Percentiles rank a stretch among this genome's conserved stretches.
Evolutionary conservation across 129 eudicot species (phyloP).

Genomic region (Lactuca sativa): DNA sequence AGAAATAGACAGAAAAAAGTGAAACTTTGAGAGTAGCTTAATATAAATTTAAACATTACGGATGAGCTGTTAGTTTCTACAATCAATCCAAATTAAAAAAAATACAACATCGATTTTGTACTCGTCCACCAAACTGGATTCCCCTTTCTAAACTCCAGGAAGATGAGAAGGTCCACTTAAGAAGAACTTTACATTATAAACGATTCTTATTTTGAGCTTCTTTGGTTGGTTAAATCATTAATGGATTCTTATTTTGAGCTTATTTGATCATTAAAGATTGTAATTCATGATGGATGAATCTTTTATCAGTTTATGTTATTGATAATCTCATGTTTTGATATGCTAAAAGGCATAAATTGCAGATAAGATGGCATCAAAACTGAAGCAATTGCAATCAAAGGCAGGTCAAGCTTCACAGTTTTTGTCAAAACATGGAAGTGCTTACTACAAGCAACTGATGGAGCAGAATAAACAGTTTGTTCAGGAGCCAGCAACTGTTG

Average conservation of each 20-base stretch:
- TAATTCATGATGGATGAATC: background rate
- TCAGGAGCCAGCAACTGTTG: constrained; percentile 70
- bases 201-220: constrained; percentile 2
- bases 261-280: background rate
- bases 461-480: constrained; percentile 77
- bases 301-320: too few relatives aligned
- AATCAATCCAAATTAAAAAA: constrained; percentile 7
- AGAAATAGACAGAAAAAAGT: too few relatives aligned
- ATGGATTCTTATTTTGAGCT: too few relatives aligned
- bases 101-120: background rate
- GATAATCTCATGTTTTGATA: constrained; percentile 12
- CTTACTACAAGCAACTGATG: constrained; percentile 73
- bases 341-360: constrained; percentile 28
- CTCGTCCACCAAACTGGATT: background rate
- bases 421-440: constrained; percentile 57
- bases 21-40: background rate
- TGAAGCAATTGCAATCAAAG: constrained; percentile 67
- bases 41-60: background rate
- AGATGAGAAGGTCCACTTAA: background rate
- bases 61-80: background rate
- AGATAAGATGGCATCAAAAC: constrained; percentile 58
- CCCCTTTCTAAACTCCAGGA: background rate
- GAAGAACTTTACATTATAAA: constrained; percentile 2
- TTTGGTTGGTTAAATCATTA: background rate
- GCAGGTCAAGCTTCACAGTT: constrained; percentile 60